Evolutionary conservation across 208 protist genomes (phyloP).

Genomic region (Wallacemonas sp.): DNA sequence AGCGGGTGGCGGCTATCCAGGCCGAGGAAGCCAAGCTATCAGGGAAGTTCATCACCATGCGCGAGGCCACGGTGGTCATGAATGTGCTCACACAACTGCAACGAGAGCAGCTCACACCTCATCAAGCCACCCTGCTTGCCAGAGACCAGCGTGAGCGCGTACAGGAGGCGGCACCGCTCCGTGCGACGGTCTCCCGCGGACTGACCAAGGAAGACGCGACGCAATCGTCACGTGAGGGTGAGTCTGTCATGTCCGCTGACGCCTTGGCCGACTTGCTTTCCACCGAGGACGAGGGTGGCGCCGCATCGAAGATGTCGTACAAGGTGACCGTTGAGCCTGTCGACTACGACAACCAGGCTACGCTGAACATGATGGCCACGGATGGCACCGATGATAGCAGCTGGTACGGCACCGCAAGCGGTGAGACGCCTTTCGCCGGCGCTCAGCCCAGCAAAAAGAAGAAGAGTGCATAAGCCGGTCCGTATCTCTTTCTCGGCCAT

Average conservation of each 20-base stretch:
- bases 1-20: constrained; percentile 84
- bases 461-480: no score
- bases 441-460: no score
- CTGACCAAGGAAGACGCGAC: constrained; percentile 6
- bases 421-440: no score
- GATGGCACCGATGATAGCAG: constrained; percentile 49
- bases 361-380: constrained; percentile 52
- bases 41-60: constrained; percentile 89
- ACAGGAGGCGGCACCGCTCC: constrained; percentile 31
- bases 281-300: constrained; percentile 28
- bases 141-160: constrained; percentile 50
- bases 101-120: constrained; percentile 83
- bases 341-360: constrained; percentile 50
- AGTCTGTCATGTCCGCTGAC: constrained; percentile 47
- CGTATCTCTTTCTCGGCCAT: no score
- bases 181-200: constrained; percentile 37
- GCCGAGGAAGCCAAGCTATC: constrained; percentile 90
- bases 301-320: constrained; percentile 24
- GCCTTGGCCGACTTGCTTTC: constrained; percentile 67
- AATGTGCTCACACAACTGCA: constrained; percentile 81
- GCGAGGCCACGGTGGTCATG: constrained; percentile 87
- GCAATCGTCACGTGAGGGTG: constrained; percentile 8
- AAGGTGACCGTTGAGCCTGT: constrained; percentile 43
- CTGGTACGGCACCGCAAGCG: constrained; percentile 66
- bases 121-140: constrained; percentile 73